phyloP scores from a whole-genome alignment of 352 stramenopile genomes.

The Pythium monospermum region DNA sequence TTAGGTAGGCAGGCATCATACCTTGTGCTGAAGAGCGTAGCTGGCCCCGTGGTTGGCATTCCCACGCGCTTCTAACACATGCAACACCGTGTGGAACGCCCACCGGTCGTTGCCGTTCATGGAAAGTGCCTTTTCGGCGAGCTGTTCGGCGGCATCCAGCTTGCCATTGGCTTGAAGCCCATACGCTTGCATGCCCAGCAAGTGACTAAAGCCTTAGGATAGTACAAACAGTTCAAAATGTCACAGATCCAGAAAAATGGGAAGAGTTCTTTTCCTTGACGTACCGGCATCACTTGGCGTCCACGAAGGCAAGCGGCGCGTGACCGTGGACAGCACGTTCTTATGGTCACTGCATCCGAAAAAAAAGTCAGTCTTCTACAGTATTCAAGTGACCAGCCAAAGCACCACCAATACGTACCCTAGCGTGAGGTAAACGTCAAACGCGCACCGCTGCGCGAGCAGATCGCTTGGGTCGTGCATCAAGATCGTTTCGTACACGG shows the following conservation, averaged over 20 bases:
- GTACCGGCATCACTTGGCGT: constrained; percentile 57
- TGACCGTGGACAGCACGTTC: constrained; percentile 71
- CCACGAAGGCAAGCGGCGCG: constrained; percentile 67
- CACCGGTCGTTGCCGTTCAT: constrained; percentile 83
- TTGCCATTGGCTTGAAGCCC: constrained; percentile 61
- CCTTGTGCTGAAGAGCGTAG: constrained; percentile 74
- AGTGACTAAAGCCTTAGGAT: constrained; percentile 58
- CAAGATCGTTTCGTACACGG: constrained; percentile 80
- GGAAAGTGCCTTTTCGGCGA: constrained; percentile 77
- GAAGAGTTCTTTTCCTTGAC: not conserved
- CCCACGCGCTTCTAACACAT: constrained; percentile 67
- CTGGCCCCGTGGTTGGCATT: constrained; percentile 85
- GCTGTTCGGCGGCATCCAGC: constrained; percentile 55
- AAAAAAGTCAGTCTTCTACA: not conserved
- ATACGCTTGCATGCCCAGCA: constrained; percentile 81
- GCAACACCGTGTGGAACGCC: constrained; percentile 79
- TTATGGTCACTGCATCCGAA: constrained; percentile 51
- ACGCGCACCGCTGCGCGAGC: constrained; percentile 70
- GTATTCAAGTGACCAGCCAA: no score
- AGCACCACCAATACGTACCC: constrained; percentile 31
- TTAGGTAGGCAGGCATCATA: no score
- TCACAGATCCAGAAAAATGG: not conserved
- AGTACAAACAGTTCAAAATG: not conserved
- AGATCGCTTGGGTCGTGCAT: constrained; percentile 59
- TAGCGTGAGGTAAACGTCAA: constrained; percentile 74